These are phyloP conservation scores for Arachnopeziza araneosa DNA, from an alignment of 2,329 filamentous ascomycete species.

Conservation along the genomic window DNA sequence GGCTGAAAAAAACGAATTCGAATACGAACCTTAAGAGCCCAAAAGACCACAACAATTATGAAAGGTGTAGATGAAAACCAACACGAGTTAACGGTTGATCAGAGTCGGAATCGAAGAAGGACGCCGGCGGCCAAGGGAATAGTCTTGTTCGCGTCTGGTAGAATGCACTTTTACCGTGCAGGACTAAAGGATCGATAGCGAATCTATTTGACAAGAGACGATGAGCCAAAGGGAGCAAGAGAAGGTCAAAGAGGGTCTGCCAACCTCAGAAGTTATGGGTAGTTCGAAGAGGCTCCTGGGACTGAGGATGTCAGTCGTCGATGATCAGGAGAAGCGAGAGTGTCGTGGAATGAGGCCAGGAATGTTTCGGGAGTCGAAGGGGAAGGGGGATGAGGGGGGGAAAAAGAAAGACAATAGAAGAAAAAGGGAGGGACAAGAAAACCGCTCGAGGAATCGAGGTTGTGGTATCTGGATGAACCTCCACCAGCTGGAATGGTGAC, in stretches of 20 bases:
- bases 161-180: constrained; percentile 30
- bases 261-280: constrained; percentile 16
- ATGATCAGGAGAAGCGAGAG: constrained; percentile 22
- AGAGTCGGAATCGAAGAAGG: constrained; percentile 39
- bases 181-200: constrained; percentile 3
- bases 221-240: constrained; percentile 7
- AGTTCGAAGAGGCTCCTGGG: constrained; percentile 7
- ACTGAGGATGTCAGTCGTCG: constrained; percentile 6
- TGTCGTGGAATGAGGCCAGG: constrained; percentile 16
- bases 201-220: neutral
- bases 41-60: constrained; percentile 29
- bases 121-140: constrained; percentile 49
- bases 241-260: constrained; percentile 10
- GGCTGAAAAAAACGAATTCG: constrained; percentile 5
- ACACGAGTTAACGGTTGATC: constrained; percentile 35
- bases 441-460: constrained; percentile 2
- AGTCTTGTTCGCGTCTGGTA: constrained; percentile 22
- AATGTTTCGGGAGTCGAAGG: constrained; percentile 12
- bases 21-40: constrained; percentile 28
- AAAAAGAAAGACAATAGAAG: constrained; percentile 19
- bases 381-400: neutral
- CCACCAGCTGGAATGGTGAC: neutral
- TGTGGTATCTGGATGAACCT: neutral
- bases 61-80: constrained; percentile 27
- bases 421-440: constrained; percentile 7